Percentiles rank a stretch among this genome's conserved stretches.
Conservation (phyloP, 192 early-diverging fungal species). For the Paraglomus brasilianum region DNA sequence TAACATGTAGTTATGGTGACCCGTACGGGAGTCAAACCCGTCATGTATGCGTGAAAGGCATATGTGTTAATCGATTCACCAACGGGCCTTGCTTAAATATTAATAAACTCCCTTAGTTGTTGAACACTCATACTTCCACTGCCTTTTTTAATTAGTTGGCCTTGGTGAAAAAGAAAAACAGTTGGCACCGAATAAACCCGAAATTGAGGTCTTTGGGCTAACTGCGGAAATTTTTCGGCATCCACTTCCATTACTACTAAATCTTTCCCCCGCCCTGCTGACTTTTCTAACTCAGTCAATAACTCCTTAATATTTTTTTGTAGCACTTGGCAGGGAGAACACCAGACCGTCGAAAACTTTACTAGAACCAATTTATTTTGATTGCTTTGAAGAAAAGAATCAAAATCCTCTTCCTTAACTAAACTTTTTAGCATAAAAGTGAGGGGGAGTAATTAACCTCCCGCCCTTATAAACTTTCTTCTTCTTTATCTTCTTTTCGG, state of each 20-base stretch:
- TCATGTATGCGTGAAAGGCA: not conserved
- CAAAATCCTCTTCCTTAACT: slow-evolving; percentile 6
- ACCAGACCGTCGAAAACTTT: slow-evolving; percentile 1
- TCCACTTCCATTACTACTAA: slow-evolving; percentile 6
- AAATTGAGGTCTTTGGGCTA: not conserved
- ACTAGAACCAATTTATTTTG: not conserved
- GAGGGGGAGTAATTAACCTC: not conserved
- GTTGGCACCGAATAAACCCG: slow-evolving; percentile 6
- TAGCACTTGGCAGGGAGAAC: slow-evolving; percentile 1
- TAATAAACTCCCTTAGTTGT: slow-evolving; percentile 6
- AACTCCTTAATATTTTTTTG: slow-evolving; percentile 6
- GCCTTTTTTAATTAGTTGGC: not conserved
- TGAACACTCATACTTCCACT: not conserved
- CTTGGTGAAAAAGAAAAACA: slow-evolving; percentile 11
- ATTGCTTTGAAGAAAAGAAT: not conserved
- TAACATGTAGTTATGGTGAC: not conserved
- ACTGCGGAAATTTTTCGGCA: slow-evolving; percentile 8
- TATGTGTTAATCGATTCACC: slow-evolving; percentile 8
- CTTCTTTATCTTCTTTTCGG: slow-evolving; percentile 13
- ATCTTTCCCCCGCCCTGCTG: not conserved
- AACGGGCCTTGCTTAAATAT: not conserved
- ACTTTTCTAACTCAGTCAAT: slow-evolving; percentile 1
- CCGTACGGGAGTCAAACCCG: slow-evolving; percentile 22
- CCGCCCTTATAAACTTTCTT: slow-evolving; percentile 16
- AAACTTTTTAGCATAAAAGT: slow-evolving; percentile 4